Conservation (phyloP, 768 basidiomycete genomes). For the Lenzites betulinus region DNA sequence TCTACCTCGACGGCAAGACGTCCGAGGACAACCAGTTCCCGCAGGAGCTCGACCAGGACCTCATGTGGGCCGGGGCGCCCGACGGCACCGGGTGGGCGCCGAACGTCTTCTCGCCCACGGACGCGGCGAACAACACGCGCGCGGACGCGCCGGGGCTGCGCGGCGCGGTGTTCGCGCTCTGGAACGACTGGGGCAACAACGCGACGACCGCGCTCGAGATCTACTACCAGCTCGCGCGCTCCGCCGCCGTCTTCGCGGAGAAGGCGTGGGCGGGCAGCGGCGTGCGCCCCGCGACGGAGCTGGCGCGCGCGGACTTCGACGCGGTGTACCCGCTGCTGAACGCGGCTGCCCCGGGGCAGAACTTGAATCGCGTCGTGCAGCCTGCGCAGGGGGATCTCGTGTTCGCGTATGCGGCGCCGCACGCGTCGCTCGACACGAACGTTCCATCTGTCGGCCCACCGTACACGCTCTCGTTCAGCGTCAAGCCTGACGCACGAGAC, state of each 20-base stretch:
- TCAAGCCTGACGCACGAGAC: slow-evolving; percentile 32
- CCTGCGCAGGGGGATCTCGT: slow-evolving; percentile 33
- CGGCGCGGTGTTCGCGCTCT: slow-evolving; percentile 30
- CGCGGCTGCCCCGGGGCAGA: slow-evolving; percentile 44
- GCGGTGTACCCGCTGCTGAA: slow-evolving; percentile 39
- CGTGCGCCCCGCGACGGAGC: slow-evolving; percentile 32
- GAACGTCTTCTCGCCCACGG: slow-evolving; percentile 28
- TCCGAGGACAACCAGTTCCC: slow-evolving; percentile 34
- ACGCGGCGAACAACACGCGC: slow-evolving; percentile 30
- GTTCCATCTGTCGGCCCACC: slow-evolving; percentile 45
- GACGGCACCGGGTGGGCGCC: slow-evolving; percentile 29
- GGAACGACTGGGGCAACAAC: slow-evolving; percentile 49
- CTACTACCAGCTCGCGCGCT: slow-evolving; percentile 45
- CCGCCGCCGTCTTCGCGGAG: slow-evolving; percentile 43
- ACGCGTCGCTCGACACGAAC: slow-evolving; percentile 27
- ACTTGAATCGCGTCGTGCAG: slow-evolving; percentile 43
- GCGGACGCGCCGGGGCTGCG: slow-evolving; percentile 24
- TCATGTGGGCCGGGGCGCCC: slow-evolving; percentile 32
- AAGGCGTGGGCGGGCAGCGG: slow-evolving; percentile 47
- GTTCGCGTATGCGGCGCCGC: slow-evolving; percentile 27
- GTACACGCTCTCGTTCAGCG: slow-evolving; percentile 43
- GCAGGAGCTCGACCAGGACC: slow-evolving; percentile 36
- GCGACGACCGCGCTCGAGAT: slow-evolving; percentile 46
- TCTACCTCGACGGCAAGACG: slow-evolving; percentile 29
- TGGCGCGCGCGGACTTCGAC: slow-evolving; percentile 41